Percentiles rank a stretch among this genome's conserved stretches.
Evolutionary conservation across 371 early-diverging fungal genomes (phyloP).

Genomic region (Dentiscutata heterogama): DNA sequence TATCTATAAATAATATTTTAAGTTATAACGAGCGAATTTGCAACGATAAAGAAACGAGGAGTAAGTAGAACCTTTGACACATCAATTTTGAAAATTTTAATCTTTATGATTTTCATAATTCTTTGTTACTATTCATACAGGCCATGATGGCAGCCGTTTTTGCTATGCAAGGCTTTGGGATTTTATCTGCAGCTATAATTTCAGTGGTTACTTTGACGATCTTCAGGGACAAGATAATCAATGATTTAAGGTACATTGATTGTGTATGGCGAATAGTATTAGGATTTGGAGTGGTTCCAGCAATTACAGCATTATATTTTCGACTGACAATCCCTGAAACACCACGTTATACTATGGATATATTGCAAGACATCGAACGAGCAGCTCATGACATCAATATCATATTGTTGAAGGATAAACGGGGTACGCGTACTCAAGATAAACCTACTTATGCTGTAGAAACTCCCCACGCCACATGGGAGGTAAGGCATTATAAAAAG

Average conservation of each 20-base stretch:
- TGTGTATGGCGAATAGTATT: slow-evolving; percentile 89
- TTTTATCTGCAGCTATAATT: slow-evolving; percentile 81
- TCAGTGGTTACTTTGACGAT: slow-evolving; percentile 73
- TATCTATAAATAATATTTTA: background rate
- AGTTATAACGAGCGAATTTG: slow-evolving; percentile 90
- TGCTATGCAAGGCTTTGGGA: slow-evolving; percentile 94
- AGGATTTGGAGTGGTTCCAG: slow-evolving; percentile 86
- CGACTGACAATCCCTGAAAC: slow-evolving; percentile 94
- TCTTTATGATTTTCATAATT: no score
- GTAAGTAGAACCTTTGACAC: no score
- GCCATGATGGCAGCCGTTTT: slow-evolving; percentile 85
- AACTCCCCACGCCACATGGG: slow-evolving; percentile 45
- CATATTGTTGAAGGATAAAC: background rate
- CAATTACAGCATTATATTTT: slow-evolving; percentile 84
- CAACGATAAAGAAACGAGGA: slow-evolving; percentile 73
- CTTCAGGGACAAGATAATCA: slow-evolving; percentile 71
- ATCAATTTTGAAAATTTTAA: no score
- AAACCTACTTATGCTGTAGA: background rate
- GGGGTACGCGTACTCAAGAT: slow-evolving; percentile 47
- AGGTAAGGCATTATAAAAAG: no score
- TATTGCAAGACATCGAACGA: slow-evolving; percentile 73
- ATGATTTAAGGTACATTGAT: slow-evolving; percentile 76
- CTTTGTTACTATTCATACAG: background rate
- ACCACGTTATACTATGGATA: slow-evolving; percentile 86
- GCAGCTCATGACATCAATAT: slow-evolving; percentile 64